Percentiles rank a stretch among this genome's conserved stretches.
Evolutionary conservation across 768 basidiomycete genomes (phyloP).

Genomic region (Mycena capillaripes): DNA sequence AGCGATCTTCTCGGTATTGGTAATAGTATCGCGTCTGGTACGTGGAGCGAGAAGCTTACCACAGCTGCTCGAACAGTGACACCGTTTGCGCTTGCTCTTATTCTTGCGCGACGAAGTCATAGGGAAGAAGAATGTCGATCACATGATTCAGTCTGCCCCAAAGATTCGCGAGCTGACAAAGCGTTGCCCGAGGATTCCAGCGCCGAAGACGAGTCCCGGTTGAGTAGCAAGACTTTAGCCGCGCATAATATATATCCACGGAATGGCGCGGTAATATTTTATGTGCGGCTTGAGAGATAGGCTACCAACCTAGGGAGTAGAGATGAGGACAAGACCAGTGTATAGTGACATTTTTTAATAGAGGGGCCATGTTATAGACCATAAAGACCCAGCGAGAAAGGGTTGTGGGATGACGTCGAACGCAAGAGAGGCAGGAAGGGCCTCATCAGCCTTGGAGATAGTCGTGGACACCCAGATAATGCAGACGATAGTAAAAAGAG

Average conservation of each 20-base stretch:
- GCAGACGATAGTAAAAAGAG: too few relatives aligned
- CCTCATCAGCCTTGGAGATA: too few relatives aligned
- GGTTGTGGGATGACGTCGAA: too few relatives aligned
- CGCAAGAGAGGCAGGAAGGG: too few relatives aligned
- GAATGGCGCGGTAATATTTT: not conserved
- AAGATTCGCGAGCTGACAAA: not conserved
- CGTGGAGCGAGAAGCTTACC: not conserved
- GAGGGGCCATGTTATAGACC: too few relatives aligned
- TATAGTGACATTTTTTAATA: too few relatives aligned
- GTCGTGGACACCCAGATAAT: too few relatives aligned
- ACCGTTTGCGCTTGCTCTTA: not conserved
- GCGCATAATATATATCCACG: not conserved
- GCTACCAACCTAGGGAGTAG: too few relatives aligned
- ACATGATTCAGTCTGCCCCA: not conserved
- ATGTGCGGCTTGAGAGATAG: too few relatives aligned
- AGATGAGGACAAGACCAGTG: too few relatives aligned
- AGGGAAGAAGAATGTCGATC: not conserved
- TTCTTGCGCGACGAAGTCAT: not conserved
- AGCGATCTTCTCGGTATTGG: conserved; percentile 42
- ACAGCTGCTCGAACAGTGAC: not conserved
- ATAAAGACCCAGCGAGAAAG: too few relatives aligned
- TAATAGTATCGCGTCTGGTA: conserved; percentile 41
- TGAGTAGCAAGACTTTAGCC: not conserved
- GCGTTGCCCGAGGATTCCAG: not conserved
- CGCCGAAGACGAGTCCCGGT: not conserved